A percentile compares a stretch with the other conserved stretches of the same genome.
These are phyloP conservation scores for Rhizoclosmatium globosum DNA, from an alignment of 192 early-diverging fungal species.

Conservation along the genomic window DNA sequence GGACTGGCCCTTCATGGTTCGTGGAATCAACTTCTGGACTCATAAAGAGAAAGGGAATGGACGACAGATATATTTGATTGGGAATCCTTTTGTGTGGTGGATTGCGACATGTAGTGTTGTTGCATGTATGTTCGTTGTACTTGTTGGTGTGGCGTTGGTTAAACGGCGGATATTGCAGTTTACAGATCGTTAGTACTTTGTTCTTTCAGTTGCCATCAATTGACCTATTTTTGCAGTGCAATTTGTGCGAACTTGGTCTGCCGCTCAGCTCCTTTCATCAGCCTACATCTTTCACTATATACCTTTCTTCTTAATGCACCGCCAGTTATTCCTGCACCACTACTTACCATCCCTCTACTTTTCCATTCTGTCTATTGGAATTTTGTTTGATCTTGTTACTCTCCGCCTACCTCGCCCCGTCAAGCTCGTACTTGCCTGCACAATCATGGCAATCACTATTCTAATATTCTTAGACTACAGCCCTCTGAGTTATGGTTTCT, in stretches of 20 bases:
- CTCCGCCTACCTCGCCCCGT: constrained; percentile 63
- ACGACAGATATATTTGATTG: constrained; percentile 57
- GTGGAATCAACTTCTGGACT: constrained; percentile 65
- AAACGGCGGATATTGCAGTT: constrained; percentile 41
- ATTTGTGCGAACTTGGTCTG: constrained; percentile 22
- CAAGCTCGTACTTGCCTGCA: constrained; percentile 49
- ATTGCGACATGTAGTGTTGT: constrained; percentile 34
- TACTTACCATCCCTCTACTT: constrained; percentile 93
- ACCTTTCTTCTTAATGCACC: constrained; percentile 91
- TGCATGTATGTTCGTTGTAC: constrained; percentile 36
- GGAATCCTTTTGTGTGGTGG: constrained; percentile 62
- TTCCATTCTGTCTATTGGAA: constrained; percentile 76
- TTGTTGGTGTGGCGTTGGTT: constrained; percentile 27
- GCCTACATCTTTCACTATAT: constrained; percentile 87
- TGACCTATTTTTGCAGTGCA: constrained; percentile 21
- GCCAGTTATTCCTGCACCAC: constrained; percentile 92
- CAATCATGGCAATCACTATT: constrained; percentile 63
- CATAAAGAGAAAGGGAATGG: constrained; percentile 37
- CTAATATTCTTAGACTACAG: constrained; percentile 73
- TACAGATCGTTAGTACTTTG: neutral
- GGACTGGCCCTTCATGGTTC: constrained; percentile 50
- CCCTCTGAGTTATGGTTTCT: constrained; percentile 81
- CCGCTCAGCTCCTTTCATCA: constrained; percentile 63
- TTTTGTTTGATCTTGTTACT: constrained; percentile 77
- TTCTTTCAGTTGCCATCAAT: neutral